Evolutionary conservation across 805 yeast genomes (phyloP), one percentile per base, ranked within the genome.

Genomic region (Yamadazyma sp.): DNA sequence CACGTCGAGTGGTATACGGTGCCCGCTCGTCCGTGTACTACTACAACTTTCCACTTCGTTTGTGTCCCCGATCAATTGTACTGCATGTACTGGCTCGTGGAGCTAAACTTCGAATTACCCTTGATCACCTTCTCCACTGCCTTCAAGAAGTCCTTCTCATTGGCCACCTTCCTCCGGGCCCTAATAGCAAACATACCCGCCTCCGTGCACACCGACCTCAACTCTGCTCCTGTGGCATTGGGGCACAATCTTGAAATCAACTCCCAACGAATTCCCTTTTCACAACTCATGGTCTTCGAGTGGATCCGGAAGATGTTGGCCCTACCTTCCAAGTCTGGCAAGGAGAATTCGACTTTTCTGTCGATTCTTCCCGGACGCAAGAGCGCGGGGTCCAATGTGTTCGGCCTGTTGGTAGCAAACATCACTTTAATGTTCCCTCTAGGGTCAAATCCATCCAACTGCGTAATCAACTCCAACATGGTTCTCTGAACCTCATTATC

Each of bases 171-270:
- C 70, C 99, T 79, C 66, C 99, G 81, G 13, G 98, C 96, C 55
- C 99, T 80, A 39, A 93, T 93, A 30, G 99, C 99, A 73, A 90
- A 93, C 99, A 93, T 93, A 54, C 99, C 99, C 3, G 99, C 99
- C 64, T 93, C 99, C 1, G 99, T 93, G 64, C 99, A 93, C 12
- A 93, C 99, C 5, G 98, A 91, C 60, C 99, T 82, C 53, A 93
- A 74, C 70, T 93, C 99, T 3, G 99, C 99, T 64, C 99, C 99
- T 1, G 99, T 93, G 13, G 96, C 84, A 61, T 95, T 93, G 45
- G 99, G 99, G 70, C 99, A 93, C 57, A 93, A 73, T 60, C 99
- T 78, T 14, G 98, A 90, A 55, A 93, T 93, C 56, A 93, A 77
- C 68, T 93, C 99, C 99, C 99, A 93, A 65, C 99, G 82, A 41